Base-by-base conservation (phyloP, 495 filamentous ascomycete species). In the Neurospora hispaniola region DNA sequence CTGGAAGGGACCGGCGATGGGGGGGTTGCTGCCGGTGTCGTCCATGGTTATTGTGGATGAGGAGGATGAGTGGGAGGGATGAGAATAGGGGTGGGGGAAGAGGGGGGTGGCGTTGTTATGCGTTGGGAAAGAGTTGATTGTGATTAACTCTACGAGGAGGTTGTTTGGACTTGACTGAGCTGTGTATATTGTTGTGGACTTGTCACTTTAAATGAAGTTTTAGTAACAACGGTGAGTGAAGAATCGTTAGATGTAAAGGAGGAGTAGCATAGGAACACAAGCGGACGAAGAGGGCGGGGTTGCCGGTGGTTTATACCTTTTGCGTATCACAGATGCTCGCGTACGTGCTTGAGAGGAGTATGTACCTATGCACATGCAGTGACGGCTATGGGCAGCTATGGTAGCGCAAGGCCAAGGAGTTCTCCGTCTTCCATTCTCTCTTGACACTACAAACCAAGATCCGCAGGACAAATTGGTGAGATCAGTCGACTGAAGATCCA, bases 61-160 rank as follows among this genome's bases (percentile, higher is more conserved):
- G 23, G 54, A 12, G 31, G 54, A 4, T 38, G 35, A 6, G 5
- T 38, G 35, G 5, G 4, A 6, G 35, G 35, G 35, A 6, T 38
- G 35, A 38, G 35, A 6, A 38, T 38, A 38, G 35, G 48, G 48
- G 5, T 27, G 54, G 54, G 54, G 54, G 27, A 62, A 62, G 27
- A 66, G 54, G 54, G 54, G 54, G 54, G 54, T 66, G 54, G 54
- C 54, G 54, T 66, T 66, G 54, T 66, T 66, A 66, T 66, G 54
- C 54, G 54, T 66, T 35, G 54, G 54, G 54, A 66, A 66, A 16
- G 23, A 31, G 23, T 27, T 59, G 23, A 14, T 54, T 27, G 48
- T 62, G 31, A 23, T 27, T 23, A 4, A 59, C 9, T 4, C 1
- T 59, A 2, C 7, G 48, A 59, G 48, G 23, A 9, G 44, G 9